phyloP scores from a whole-genome alignment of 2,329 filamentous ascomycete genomes.

The Pestalotiopsis sp. region DNA sequence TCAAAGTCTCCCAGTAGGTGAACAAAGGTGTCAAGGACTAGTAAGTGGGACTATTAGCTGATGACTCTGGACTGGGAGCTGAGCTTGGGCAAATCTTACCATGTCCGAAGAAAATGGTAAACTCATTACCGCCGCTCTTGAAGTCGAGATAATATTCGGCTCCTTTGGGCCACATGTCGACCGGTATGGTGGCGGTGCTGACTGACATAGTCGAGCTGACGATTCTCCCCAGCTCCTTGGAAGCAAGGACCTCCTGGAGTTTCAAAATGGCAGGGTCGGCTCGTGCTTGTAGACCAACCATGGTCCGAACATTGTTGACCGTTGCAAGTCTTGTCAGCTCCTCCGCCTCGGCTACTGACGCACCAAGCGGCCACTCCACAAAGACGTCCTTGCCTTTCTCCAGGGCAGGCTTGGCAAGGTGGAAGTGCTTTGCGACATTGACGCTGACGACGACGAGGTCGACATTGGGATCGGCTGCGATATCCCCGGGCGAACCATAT shows the following conservation, averaged over 20 bases:
- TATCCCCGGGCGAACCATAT: slow-evolving; percentile 42
- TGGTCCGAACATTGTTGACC: slow-evolving; percentile 41
- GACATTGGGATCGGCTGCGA: slow-evolving; percentile 48
- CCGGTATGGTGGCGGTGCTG: slow-evolving; percentile 8
- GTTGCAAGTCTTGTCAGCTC: slow-evolving; percentile 44
- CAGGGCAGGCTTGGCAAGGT: slow-evolving; percentile 42
- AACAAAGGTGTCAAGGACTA: slow-evolving; percentile 36
- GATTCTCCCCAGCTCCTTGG: slow-evolving; percentile 46
- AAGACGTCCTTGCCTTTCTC: slow-evolving; percentile 49
- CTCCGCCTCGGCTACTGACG: slow-evolving; percentile 40
- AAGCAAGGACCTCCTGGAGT: slow-evolving; percentile 42
- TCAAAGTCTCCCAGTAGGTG: slow-evolving; percentile 35
- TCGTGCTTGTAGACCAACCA: slow-evolving; percentile 50
- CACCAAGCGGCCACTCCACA: slow-evolving; percentile 52
- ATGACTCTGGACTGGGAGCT: neutral
- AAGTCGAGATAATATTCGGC: slow-evolving; percentile 18
- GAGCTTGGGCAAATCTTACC: slow-evolving; percentile 21
- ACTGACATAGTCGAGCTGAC: slow-evolving; percentile 32
- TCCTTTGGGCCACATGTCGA: slow-evolving; percentile 22
- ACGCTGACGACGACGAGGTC: slow-evolving; percentile 50
- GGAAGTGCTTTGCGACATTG: slow-evolving; percentile 44
- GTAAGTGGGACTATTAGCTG: neutral
- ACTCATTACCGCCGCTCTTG: slow-evolving; percentile 21
- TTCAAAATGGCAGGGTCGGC: slow-evolving; percentile 41
- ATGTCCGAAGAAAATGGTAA: slow-evolving; percentile 32